Base-by-base conservation (phyloP, 2,329 filamentous ascomycete species). In the Aspergillus sp. region DNA sequence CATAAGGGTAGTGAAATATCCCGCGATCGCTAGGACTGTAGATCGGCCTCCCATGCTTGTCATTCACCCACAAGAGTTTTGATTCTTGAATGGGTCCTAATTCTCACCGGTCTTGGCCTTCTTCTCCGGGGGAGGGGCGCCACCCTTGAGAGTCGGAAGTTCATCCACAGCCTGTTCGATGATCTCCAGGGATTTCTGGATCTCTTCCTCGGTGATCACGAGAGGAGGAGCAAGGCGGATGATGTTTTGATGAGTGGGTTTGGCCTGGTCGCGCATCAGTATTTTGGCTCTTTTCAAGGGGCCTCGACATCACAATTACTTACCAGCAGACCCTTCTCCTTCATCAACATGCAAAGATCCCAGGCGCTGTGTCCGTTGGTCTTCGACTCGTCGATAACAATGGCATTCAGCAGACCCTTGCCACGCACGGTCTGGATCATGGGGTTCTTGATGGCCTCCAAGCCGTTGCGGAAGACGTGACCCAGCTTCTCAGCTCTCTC, bases 241-340 rank as follows among this genome's bases (percentile, higher is more conserved):
- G 76, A 99, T 98, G 78, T 98, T 97, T 73, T 96, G 89, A 78
- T 99, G 95, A 6, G 95, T 99, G 31, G 95, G 95, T 85, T 99
- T 99, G 70, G 95, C 95, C 92, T 96, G 75, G 9, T 36, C 20
- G n/a, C 26, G 29, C 29, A 55, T 59, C 50, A 57, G 31, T 42
- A 49, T 12, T 29, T 50, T 9, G 6, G 18, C 22, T 29, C 22
- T 20, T 29, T 29, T 16, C 16, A 7, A 2, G 4, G 7, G 52
- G 24, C 0, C 26, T 4, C 14, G 5, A 42, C 18, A 16, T 16
- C 6, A 14, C 12, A 7, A 42, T 14, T 26, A 81, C 88, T 80
- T 83, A 96, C 92, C 84, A 99, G 77, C 58, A 99, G 81, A 60
- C 95, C 95, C 84, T 97, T 98, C 77, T 89, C 87, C 84, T 98